Base-by-base conservation (phyloP, 2,329 filamentous ascomycete species). In the Alternaria brassicae region DNA sequence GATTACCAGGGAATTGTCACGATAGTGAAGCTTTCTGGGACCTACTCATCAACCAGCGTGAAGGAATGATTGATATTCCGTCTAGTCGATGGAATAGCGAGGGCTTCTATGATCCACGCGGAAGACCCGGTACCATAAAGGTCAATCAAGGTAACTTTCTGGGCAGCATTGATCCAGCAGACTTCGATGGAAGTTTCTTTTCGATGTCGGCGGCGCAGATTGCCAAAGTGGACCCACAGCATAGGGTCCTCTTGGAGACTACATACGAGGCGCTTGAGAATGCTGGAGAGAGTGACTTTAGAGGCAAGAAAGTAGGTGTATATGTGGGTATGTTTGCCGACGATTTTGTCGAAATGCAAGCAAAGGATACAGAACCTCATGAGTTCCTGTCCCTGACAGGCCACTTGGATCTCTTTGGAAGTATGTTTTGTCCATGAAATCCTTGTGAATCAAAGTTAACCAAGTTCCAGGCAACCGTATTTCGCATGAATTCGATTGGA, bases 201-300 rank as follows among this genome's bases (percentile, higher is more conserved):
- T 34, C 53, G n/a, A 62, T 72, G 41, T 25, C 50, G 3, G 36
- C 19, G 1, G 6, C 39, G 0, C 69, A 73, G 19, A 40, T 65
- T 3, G 56, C 39, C 8, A 21, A 10, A 10, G 15, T 63, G 41
- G 71, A 75, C 40, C 72, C 72, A 1, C 65, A 74, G n/a, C 72
- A 76, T 21, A 53, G 70, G 1, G 57, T 63, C 6, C 37, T 73
- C 3, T 64, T 76, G 0, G 72, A 76, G 41, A 61, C 71, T 0
- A 63, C 56, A 0, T 58, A 65, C 6, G 76, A 80, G 58, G 72
- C 74, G 1, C 58, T 85, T 2, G 76, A 80, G 37, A 71, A 70
- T 56, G 70, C 65, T 27, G 75, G 71, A 3, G 50, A 63, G 2
- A 47, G 56, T 1, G 53, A 27, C 62, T 39, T 25, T 21, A n/a